Evolutionary conservation across 495 filamentous ascomycete species (phyloP).

Genomic region (Trichoderma asperelloides): DNA sequence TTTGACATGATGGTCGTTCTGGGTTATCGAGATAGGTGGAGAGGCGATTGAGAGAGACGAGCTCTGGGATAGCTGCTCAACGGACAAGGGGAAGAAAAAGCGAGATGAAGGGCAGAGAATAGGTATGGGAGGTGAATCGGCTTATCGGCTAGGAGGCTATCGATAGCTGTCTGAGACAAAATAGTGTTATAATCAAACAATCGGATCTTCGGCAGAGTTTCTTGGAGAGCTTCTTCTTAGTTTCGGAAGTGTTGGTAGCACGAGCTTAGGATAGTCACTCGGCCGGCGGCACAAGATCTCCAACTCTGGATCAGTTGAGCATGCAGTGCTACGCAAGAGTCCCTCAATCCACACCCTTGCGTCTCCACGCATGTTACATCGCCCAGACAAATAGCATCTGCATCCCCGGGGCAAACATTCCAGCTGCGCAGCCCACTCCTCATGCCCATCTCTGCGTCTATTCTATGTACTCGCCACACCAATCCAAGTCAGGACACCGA

Average conservation of each 20-base stretch:
- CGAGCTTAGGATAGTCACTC: not conserved
- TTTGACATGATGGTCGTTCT: not conserved
- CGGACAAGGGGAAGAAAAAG: too few species aligned
- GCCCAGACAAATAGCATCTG: not conserved
- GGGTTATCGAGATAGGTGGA: not conserved
- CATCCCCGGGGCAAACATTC: not conserved
- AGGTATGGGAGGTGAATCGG: too few species aligned
- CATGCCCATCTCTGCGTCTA: not conserved
- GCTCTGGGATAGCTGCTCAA: too few species aligned
- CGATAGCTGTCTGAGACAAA: too few species aligned
- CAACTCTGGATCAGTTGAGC: not conserved
- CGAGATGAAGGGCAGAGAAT: too few species aligned
- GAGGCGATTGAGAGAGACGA: too few species aligned
- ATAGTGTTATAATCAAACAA: too few species aligned
- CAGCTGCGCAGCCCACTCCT: not conserved
- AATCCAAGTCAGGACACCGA: too few species aligned
- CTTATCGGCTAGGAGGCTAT: too few species aligned
- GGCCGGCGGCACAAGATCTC: not conserved
- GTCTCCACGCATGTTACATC: constrained; percentile 2
- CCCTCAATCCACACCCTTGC: not conserved
- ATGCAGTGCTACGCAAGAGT: not conserved
- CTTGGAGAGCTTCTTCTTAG: too few species aligned
- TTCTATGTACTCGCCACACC: not conserved
- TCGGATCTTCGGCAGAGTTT: too few species aligned
- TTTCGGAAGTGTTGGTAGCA: not conserved